Evolutionary conservation across 768 basidiomycete genomes (phyloP), one percentile per base, ranked within the genome.

Genomic region (Macrolepiota albuminosa): DNA sequence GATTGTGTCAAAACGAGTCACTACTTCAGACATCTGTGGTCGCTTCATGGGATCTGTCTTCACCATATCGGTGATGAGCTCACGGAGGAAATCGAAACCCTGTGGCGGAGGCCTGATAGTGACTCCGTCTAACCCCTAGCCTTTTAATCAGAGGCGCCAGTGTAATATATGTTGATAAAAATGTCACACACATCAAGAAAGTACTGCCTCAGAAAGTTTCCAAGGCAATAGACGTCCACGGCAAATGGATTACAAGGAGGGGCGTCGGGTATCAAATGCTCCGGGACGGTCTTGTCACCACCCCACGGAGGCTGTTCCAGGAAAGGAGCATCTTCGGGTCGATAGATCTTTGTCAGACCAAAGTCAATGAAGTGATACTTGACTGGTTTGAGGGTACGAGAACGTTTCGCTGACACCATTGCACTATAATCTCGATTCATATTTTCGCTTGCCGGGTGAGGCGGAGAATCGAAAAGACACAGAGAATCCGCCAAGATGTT

Each of bases 231-330:
- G 8, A 52, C 36, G 24, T 52, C 51, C 7, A 52, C 36, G 6
- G 51, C 51, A 37, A 37, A 52, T 7, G 51, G 51, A 52, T 52
- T 21, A 10, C 51, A 52, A 37, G 51, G 51, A 21, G 39, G 40
- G 13, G 37, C 24, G 10, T 40, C 18, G 16, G 34, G 51, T 18
- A 29, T 33, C n/a, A 18, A n/a, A 47, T 46, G 36, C 46, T 78
- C 76, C 3, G 75, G 74, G 0, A 74, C 75, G 4, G 73, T 65
- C 58, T 73, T 78, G 64, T 81, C 77, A 0, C 72, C 80, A 1
- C 80, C 78, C 43, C 65, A 63, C 1, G 75, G 69, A 0, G 75
- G 73, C 8, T 61, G 26, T 37, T 72, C 73, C 0, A 64, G 61
- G 0, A 73, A 71, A 0, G 73, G 57, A 0, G 59, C 62, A 6